Conservation (phyloP, 192 early-diverging fungal species). For the Linnemannia hyalina region DNA sequence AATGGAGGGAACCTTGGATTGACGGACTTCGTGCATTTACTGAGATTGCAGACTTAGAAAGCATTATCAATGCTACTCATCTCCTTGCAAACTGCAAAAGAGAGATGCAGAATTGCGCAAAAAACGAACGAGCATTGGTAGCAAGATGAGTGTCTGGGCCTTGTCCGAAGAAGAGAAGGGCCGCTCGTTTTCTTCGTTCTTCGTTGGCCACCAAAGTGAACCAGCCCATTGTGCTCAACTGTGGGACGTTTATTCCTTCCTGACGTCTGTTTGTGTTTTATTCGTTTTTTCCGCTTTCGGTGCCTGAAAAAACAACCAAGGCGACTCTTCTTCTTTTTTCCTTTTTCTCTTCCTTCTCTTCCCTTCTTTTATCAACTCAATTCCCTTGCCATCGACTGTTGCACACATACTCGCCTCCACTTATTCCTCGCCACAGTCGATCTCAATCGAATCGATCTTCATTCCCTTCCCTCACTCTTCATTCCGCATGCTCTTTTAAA, state of each 20-base stretch:
- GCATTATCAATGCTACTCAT: background rate
- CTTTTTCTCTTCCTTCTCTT: background rate
- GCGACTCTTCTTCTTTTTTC: background rate
- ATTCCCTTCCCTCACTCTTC: background rate
- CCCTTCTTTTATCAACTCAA: background rate
- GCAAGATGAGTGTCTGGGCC: background rate
- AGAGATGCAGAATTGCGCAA: background rate
- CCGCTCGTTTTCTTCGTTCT: no score
- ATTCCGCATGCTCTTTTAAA: background rate
- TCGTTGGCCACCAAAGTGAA: no score
- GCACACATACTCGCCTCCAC: background rate
- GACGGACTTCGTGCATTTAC: background rate
- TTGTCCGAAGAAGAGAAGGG: no score
- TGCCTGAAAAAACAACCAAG: constrained; percentile 2
- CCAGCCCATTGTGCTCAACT: background rate
- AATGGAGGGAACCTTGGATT: background rate
- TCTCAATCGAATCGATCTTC: background rate
- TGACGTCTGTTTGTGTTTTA: background rate
- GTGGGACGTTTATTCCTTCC: background rate
- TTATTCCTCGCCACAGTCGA: background rate
- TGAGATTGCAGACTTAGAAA: background rate
- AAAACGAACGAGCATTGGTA: background rate
- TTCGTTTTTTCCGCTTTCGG: constrained; percentile 18
- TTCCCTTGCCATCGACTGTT: background rate
- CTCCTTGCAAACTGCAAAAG: no score